A percentile compares a stretch with the other conserved stretches of the same genome.
Conservation (phyloP, 192 early-diverging fungal species). For the Phlyctochytrium planicorne region DNA sequence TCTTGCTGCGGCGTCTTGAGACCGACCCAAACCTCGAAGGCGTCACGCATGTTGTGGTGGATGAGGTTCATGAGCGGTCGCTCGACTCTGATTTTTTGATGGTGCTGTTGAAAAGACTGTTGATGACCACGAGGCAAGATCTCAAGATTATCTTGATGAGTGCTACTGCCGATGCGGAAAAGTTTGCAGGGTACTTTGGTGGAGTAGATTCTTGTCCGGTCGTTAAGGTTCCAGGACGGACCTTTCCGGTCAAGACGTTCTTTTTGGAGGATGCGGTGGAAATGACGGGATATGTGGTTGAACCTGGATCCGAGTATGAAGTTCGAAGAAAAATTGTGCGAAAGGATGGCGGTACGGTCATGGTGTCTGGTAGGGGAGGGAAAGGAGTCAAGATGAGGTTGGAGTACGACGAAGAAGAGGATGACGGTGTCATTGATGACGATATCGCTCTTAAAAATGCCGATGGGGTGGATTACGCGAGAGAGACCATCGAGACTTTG, state of each 20-base stretch:
- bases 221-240: conserved; percentile 57
- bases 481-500: conserved; percentile 7
- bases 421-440: not conserved
- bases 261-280: conserved; percentile 73
- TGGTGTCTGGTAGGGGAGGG: conserved; percentile 48
- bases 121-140: conserved; percentile 1
- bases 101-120: conserved; percentile 48
- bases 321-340: conserved; percentile 2
- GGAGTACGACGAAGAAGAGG: conserved; percentile 1
- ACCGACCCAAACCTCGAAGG: conserved; percentile 55
- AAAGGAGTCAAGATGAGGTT: conserved; percentile 21
- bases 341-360: conserved; percentile 31
- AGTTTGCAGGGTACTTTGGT: conserved; percentile 50
- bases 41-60: conserved; percentile 71
- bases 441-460: not conserved
- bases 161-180: conserved; percentile 67
- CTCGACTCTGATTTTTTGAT: conserved; percentile 77
- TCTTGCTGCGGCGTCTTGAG: conserved; percentile 67
- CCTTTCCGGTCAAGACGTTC: conserved; percentile 48
- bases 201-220: conserved; percentile 19
- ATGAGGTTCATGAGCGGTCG: conserved; percentile 78
- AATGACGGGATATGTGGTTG: conserved; percentile 54
- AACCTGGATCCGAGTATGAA: conserved; percentile 42
- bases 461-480: not conserved
- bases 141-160: conserved; percentile 67